Evolutionary conservation across 2,329 filamentous ascomycete genomes (phyloP), one percentile per base, ranked within the genome.

Genomic region (Xylaria hypoxylon): DNA sequence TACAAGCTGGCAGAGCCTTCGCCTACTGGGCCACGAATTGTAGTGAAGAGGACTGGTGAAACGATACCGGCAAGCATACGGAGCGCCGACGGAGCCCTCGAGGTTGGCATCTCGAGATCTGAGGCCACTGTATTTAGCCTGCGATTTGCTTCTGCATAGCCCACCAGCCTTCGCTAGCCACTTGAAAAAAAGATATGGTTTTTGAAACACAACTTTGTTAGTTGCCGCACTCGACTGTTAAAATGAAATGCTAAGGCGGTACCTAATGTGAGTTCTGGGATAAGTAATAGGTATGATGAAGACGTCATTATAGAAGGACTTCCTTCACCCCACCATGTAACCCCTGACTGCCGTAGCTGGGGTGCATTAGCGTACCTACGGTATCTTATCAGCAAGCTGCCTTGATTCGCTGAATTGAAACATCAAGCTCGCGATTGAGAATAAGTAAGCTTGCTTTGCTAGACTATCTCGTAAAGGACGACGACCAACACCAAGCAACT

Each of bases 11-110:
- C 79, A 77, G 72, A 90, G 77, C 79, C 81, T 28, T 42, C 47
- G 44, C 26, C 51, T 31, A 81, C 88, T 2, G 78, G 79, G n/a
- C 79, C 83, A 74, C 85, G 81, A 70, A 87, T 92, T 72, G 80
- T 86, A 60, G 76, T 92, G 44, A 81, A 83, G 68, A 85, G 81
- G 72, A 87, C 82, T 77, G 82, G 82, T 53, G 82, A 80, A 57
- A 80, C 71, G 67, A 81, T 85, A 48, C 73, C 78, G 2, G 59
- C 71, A 7, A 83, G 80, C 62, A 75, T 83, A 28, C 77, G 73
- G 67, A 80, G 74, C 55, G 76, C 71, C 11, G 78, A 82, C 52
- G 79, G 80, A 22, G 75, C 68, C 19, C 73, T 80, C 7, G 82
- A 84, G 73, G 79, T 85, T 33, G 82, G 82, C 10, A 77, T 81